phyloP scores from a whole-genome alignment of 2,329 filamentous ascomycete species.

The Neoarthrinium moseri region DNA sequence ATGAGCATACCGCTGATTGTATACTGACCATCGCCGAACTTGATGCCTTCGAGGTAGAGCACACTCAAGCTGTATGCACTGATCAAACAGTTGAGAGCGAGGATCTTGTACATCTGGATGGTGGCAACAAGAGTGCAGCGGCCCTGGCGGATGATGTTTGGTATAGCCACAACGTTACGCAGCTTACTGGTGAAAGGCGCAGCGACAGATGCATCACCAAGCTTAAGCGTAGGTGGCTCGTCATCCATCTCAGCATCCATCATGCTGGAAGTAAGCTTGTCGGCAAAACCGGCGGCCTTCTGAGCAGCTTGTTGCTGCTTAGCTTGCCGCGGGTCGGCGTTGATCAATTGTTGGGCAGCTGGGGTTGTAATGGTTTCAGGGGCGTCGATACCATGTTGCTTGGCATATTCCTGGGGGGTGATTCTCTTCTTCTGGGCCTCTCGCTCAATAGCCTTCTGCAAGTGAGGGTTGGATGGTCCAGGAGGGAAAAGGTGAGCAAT shows the following conservation, averaged over 20 bases:
- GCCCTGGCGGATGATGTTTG: slow-evolving; percentile 97
- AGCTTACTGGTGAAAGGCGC: slow-evolving; percentile 98
- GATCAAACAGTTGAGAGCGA: slow-evolving; percentile 95
- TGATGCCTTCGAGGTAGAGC: slow-evolving; percentile 96
- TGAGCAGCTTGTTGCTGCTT: slow-evolving; percentile 65
- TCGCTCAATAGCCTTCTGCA: slow-evolving; percentile 84
- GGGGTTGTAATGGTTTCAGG: slow-evolving; percentile 67
- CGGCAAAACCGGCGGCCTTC: slow-evolving; percentile 76
- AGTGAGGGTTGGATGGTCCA: slow-evolving; percentile 88
- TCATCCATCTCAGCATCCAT: slow-evolving; percentile 86
- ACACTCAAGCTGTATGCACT: slow-evolving; percentile 96
- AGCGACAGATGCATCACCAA: slow-evolving; percentile 94
- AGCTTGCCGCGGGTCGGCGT: slow-evolving; percentile 52
- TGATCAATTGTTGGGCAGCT: slow-evolving; percentile 59
- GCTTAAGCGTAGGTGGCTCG: slow-evolving; percentile 93
- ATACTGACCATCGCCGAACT: slow-evolving; percentile 97
- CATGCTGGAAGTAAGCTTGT: slow-evolving; percentile 83
- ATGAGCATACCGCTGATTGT: slow-evolving; percentile 99
- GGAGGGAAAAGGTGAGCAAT: slow-evolving; percentile 95
- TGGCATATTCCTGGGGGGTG: slow-evolving; percentile 56
- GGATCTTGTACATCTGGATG: slow-evolving; percentile 99
- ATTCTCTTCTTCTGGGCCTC: slow-evolving; percentile 79
- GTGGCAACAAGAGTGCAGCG: slow-evolving; percentile 96
- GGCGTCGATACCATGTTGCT: slow-evolving; percentile 49
- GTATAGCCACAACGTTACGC: slow-evolving; percentile 92